Evolutionary conservation across 2,329 filamentous ascomycete species (phyloP).

Genomic region (Hypoxylon sp.): DNA sequence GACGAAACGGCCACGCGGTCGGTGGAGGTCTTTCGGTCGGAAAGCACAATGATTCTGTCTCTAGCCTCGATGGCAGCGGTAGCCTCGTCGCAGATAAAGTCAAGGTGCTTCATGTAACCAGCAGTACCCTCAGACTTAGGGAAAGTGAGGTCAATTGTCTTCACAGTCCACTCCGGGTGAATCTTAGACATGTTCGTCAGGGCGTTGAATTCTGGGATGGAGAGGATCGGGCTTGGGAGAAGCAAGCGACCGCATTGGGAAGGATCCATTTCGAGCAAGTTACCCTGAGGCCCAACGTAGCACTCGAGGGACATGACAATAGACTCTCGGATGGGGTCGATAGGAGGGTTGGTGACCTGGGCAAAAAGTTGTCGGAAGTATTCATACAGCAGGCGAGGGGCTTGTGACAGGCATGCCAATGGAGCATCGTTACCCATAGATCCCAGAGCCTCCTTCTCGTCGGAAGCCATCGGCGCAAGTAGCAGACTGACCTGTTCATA

Average conservation of each 20-base stretch:
- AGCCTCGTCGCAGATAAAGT: constrained; percentile 85
- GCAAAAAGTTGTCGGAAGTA: constrained; percentile 98
- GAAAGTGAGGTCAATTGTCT: constrained; percentile 92
- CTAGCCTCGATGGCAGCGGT: constrained; percentile 83
- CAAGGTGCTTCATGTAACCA: constrained; percentile 87
- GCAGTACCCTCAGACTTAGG: constrained; percentile 82
- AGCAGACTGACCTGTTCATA: constrained; percentile 94
- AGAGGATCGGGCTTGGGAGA: constrained; percentile 87
- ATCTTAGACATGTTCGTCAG: constrained; percentile 78
- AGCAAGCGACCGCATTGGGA: constrained; percentile 87
- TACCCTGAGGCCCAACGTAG: constrained; percentile 95
- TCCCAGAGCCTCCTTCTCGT: constrained; percentile 95
- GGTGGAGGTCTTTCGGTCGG: constrained; percentile 83
- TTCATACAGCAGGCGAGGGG: constrained; percentile 88
- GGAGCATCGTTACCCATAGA: constrained; percentile 99
- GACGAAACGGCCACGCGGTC: constrained; percentile 87
- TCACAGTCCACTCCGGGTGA: constrained; percentile 84
- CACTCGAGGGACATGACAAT: constrained; percentile 98
- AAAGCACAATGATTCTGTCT: constrained; percentile 87
- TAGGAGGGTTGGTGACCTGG: constrained; percentile 96
- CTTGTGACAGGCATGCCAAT: constrained; percentile 87
- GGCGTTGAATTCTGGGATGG: constrained; percentile 89
- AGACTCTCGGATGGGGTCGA: constrained; percentile 95
- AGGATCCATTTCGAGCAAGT: constrained; percentile 90
- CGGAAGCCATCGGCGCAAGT: constrained; percentile 93